phyloP scores from a whole-genome alignment of 2,329 filamentous ascomycete species.

The Beauveria brongniartii region DNA sequence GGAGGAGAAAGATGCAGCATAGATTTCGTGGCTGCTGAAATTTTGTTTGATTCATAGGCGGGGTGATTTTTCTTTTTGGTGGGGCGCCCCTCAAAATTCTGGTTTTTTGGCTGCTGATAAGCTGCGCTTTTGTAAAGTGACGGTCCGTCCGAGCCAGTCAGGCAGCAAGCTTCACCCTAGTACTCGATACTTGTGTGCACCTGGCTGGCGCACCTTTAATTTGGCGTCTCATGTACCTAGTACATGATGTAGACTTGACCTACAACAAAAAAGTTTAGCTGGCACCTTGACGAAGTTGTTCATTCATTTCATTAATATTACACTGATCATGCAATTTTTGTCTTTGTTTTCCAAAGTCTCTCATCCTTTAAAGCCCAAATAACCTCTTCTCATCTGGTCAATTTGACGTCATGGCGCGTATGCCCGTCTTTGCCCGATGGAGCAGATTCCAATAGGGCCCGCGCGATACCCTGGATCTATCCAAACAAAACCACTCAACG shows the following conservation, averaged over 20 bases:
- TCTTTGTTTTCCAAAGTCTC: background rate
- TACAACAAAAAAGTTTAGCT: background rate
- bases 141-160: constrained; percentile 10
- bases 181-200: background rate
- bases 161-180: constrained; percentile 1
- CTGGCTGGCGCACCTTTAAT: background rate
- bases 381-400: background rate
- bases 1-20: constrained; percentile 8
- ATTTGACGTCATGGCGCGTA: constrained; percentile 3
- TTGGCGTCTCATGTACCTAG: background rate
- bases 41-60: constrained; percentile 22
- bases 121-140: background rate
- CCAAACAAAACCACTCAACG: background rate
- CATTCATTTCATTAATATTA: too few relatives aligned
- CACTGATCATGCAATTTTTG: background rate
- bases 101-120: constrained; percentile 5
- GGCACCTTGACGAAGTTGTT: too few relatives aligned
- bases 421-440: constrained; percentile 2
- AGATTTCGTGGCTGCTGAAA: constrained; percentile 10
- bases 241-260: background rate
- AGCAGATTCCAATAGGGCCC: background rate
- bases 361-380: background rate
- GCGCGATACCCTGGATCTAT: background rate
- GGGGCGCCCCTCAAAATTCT: constrained; percentile 28
- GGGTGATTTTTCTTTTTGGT: constrained; percentile 32